A percentile compares a stretch with the other conserved stretches of the same genome.
Evolutionary conservation across 257 asterid genomes (phyloP).

Genomic region (Verbascum thapsus): DNA sequence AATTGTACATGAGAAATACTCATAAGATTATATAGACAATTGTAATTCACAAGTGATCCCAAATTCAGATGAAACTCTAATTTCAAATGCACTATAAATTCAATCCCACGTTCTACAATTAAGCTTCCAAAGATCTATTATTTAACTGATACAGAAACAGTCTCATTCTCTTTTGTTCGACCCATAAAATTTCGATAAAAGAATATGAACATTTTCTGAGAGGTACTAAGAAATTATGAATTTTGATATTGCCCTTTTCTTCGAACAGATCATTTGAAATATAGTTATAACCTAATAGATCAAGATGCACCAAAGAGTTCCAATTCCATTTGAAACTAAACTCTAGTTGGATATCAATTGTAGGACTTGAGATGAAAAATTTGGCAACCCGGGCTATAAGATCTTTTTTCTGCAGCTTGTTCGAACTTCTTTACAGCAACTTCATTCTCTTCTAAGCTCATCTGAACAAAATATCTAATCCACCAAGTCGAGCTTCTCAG

Average conservation of each 20-base stretch:
- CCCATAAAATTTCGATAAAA: slow-evolving; percentile 23
- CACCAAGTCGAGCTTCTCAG: slow-evolving; percentile 78
- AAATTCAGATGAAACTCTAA: slow-evolving; percentile 4
- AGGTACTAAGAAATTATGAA: slow-evolving; percentile 14
- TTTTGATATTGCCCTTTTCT: slow-evolving; percentile 7
- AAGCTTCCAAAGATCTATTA: slow-evolving; percentile 14
- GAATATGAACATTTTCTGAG: slow-evolving; percentile 32
- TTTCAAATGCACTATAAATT: background rate
- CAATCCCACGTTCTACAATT: background rate
- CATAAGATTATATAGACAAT: too few relatives aligned
- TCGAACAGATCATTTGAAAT: too few relatives aligned
- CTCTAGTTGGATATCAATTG: slow-evolving; percentile 34
- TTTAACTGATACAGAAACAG: slow-evolving; percentile 19
- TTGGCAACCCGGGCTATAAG: slow-evolving; percentile 64
- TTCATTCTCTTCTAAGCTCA: slow-evolving; percentile 80
- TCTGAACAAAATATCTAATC: slow-evolving; percentile 63
- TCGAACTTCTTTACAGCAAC: slow-evolving; percentile 60
- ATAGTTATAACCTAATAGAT: background rate
- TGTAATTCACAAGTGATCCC: background rate
- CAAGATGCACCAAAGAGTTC: background rate
- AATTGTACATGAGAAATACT: too few relatives aligned
- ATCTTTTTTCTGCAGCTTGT: slow-evolving; percentile 54
- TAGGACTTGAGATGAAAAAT: slow-evolving; percentile 72
- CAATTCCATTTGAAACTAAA: background rate
- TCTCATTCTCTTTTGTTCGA: slow-evolving; percentile 24